Base-by-base conservation (phyloP, 768 basidiomycete genomes). In the Pleurotus ostreatus region DNA sequence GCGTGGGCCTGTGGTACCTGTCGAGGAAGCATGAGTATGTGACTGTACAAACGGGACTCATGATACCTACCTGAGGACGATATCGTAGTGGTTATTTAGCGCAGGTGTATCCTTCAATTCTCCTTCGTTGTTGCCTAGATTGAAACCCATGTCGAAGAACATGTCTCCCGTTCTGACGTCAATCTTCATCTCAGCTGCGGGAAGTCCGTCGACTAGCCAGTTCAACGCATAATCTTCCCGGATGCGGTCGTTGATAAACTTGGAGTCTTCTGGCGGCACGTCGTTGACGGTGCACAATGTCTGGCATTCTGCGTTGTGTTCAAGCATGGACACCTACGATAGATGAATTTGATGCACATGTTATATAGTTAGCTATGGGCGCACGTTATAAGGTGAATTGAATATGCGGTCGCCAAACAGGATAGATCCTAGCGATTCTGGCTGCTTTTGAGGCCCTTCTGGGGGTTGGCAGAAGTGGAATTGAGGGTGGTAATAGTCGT, bases 361-460 rank as follows among this genome's bases (percentile, higher is more conserved):
- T 13, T 22, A 48, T 20, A 15, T 25, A 8, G 34, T 9, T n/a
- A 55, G 23, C 34, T 18, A n/a, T 20, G 7, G 56, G 74, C 86
- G 55, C 59, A 93, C 90, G 61, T 94, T 82, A 65, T 93, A 98
- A 2, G 88, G 90, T 2, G 92, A 92, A 65, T 88, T 85, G 70
- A 94, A 92, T 62, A 98, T 93, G 60, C 96, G 80, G 75, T 98
- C 96, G 13, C 96, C 96, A 62, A 97, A 97, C n/a, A 98, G 74
- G 63, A 98, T 94, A 15, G 92, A 92, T 5, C 96, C 96, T 23
- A 98, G 74, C 1, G 86, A 88, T 69, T 95, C 94, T 2, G 92
- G 88, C 66, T 86, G 85, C 62, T 82, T 82, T 66, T 82, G 70
- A 18, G 85, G 79, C 8, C 92, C 94, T 16, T 74, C 86, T 41